Evolutionary conservation across 257 asterid genomes (phyloP).

Genomic region (Osmanthus fragrans): DNA sequence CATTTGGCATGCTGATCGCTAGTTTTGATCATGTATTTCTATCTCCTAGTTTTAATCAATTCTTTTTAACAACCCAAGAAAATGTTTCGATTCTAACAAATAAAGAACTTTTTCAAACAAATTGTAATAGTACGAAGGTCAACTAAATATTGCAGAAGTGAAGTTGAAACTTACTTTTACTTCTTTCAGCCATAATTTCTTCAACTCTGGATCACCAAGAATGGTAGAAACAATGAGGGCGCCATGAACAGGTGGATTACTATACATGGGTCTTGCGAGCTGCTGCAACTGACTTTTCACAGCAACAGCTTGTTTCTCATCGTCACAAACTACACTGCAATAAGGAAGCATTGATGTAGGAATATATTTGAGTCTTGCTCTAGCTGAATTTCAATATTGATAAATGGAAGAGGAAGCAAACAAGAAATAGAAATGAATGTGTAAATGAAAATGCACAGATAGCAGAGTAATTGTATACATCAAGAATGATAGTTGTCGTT

Average conservation of each 20-base stretch:
- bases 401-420: neutral
- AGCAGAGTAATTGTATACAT: neutral
- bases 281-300: slow-evolving; percentile 99
- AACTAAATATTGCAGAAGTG: neutral
- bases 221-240: slow-evolving; percentile 80
- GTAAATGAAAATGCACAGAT: neutral
- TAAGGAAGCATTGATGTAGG: slow-evolving; percentile 14
- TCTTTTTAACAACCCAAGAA: neutral
- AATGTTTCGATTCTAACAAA: neutral
- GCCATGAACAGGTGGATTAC: slow-evolving; percentile 97
- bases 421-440: neutral
- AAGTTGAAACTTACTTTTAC: slow-evolving; percentile 65
- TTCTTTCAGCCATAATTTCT: slow-evolving; percentile 85
- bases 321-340: slow-evolving; percentile 84
- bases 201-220: slow-evolving; percentile 83
- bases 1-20: neutral
- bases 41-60: neutral
- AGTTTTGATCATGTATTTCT: neutral
- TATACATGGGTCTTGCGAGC: slow-evolving; percentile 96
- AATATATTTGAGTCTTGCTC: neutral
- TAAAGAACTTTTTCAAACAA: neutral
- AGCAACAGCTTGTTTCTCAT: slow-evolving; percentile 87
- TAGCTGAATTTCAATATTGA: neutral
- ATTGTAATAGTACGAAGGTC: neutral
- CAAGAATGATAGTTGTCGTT: neutral